A percentile compares a stretch with the other conserved stretches of the same genome.
Evolutionary conservation across 202 grass and related monocot species (phyloP).

Genomic region (Zizania palustris): DNA sequence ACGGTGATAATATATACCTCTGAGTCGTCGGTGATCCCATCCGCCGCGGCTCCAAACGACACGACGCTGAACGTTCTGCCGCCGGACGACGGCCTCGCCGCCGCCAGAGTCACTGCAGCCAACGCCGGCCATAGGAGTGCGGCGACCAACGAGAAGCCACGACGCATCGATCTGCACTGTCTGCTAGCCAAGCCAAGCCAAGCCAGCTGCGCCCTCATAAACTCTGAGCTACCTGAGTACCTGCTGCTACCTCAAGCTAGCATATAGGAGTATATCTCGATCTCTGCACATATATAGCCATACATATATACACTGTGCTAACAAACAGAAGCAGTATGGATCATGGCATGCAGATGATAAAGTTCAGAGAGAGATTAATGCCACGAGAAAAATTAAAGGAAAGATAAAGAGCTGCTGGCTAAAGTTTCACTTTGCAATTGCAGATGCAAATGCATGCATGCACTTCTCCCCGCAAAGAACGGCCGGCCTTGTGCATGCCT

Average conservation of each 20-base stretch:
- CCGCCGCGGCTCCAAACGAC: conserved; percentile 57
- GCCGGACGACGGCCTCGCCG: not conserved
- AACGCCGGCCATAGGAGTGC: conserved; percentile 6
- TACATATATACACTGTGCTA: too few species aligned
- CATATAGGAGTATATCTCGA: too few species aligned
- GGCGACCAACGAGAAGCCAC: not conserved
- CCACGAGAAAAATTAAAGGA: too few species aligned
- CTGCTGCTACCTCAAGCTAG: too few species aligned
- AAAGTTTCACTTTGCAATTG: not conserved
- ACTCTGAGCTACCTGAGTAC: not conserved
- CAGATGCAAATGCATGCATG: not conserved
- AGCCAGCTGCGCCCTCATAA: too few species aligned
- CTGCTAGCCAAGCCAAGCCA: too few species aligned
- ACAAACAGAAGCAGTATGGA: too few species aligned
- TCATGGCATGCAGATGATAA: too few species aligned
- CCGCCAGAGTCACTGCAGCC: not conserved
- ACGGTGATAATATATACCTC: conserved; percentile 49
- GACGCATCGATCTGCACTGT: conserved; percentile 7
- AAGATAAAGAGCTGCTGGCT: too few species aligned
- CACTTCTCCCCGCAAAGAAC: not conserved
- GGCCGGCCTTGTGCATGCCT: not conserved
- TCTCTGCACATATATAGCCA: too few species aligned
- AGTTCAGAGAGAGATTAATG: too few species aligned
- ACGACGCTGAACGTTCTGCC: conserved; percentile 47
- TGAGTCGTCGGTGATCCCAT: conserved; percentile 55